phyloP scores from a whole-genome alignment of 768 basidiomycete genomes.

The Melanogaster broomeanus region DNA sequence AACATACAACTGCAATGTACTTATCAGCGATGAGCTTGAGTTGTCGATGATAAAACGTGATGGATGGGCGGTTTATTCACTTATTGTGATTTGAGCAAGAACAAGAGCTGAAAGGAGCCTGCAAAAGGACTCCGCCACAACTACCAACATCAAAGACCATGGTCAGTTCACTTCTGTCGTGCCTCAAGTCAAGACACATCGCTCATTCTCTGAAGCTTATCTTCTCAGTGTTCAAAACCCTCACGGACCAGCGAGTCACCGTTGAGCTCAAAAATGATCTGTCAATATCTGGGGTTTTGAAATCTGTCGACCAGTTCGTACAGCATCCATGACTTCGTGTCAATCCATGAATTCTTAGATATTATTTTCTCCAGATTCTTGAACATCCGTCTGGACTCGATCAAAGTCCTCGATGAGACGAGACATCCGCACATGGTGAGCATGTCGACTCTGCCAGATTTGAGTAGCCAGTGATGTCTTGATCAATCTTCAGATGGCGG shows the following conservation, averaged over 20 bases:
- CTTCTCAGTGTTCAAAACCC: constrained; percentile 98
- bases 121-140: background rate
- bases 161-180: constrained; percentile 19
- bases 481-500: constrained; percentile 73
- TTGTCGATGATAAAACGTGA: no score
- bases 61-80: no score
- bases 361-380: constrained; percentile 60
- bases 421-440: constrained; percentile 96
- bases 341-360: constrained; percentile 3
- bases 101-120: no score
- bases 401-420: constrained; percentile 88
- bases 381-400: constrained; percentile 94
- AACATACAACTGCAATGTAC: no score
- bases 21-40: no score
- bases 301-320: constrained; percentile 96
- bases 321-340: background rate
- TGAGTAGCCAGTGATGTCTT: background rate
- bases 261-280: constrained; percentile 99
- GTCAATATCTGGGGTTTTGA: constrained; percentile 91
- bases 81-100: no score
- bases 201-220: constrained; percentile 57
- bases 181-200: background rate
- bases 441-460: background rate
- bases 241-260: constrained; percentile 95
- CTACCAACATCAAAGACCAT: constrained; percentile 16